Base-by-base conservation (phyloP, 495 filamentous ascomycete genomes). In the Penicillium subrubescens region DNA sequence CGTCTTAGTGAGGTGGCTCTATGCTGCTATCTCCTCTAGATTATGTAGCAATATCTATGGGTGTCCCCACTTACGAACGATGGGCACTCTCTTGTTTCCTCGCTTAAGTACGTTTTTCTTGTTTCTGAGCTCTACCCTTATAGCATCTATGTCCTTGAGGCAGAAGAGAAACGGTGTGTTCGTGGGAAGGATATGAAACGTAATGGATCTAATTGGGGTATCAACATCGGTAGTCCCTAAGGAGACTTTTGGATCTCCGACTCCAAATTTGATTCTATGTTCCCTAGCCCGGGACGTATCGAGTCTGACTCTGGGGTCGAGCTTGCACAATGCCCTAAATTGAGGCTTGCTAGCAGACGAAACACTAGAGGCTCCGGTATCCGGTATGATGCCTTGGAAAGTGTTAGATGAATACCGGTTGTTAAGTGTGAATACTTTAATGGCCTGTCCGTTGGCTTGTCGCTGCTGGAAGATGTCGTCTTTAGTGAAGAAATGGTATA, bases 391-490 rank as follows among this genome's bases (percentile, higher is more conserved):
- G 5, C 37, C 37, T 2, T 15, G 37, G 37, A 41, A 41, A 41
- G 37, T 41, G 37, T 41, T 14, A 15, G 37, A 41, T 41, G 37
- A 41, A 41, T 41, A 41, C 37, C 37, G 37, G 37, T 41, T 41
- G 12, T 41, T 14, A 14, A 41, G 37, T 41, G 37, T 41, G 37
- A 41, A 41, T 1, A 41, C 37, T 41, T 41, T 14, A 41, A 41
- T 41, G 12, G 37, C 37, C 37, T 17, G 37, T 41, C 54, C 23
- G 59, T 35, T 35, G 64, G 64, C 2, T 41, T 41, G 37, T 41
- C 37, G 37, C 37, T 41, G 37, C 37, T 41, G 37, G 14, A 41
- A 41, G 17, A 41, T 41, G 12, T 41, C 37, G 37, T 41, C 37
- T 41, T 41, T 41, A 41, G 37, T 41, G 37, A 41, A 41, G 2